A percentile compares a stretch with the other conserved stretches of the same genome.
These are phyloP conservation scores for Leptographium galeiforme DNA, from an alignment of 2,329 filamentous ascomycete species.

Conservation along the genomic window DNA sequence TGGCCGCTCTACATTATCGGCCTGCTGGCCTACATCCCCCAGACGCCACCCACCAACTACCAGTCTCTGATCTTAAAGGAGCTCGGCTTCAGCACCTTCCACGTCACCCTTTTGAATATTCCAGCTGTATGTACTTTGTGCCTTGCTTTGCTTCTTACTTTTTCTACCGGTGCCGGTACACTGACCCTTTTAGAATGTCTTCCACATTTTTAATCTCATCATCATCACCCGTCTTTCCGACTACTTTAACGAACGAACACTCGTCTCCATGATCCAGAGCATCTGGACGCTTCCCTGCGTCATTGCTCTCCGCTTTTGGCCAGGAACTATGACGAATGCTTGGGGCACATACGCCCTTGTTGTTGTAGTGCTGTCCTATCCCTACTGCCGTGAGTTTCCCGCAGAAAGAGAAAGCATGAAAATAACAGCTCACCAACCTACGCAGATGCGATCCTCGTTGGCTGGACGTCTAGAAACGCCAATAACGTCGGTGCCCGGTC, in stretches of 20 bases:
- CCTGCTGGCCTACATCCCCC: constrained; percentile 38
- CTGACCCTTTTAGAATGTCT: constrained; percentile 19
- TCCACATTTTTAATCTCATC: constrained; percentile 38
- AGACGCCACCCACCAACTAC: constrained; percentile 33
- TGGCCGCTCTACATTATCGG: constrained; percentile 39
- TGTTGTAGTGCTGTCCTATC: constrained; percentile 35
- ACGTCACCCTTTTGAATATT: constrained; percentile 49
- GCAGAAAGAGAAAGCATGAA: constrained; percentile 24
- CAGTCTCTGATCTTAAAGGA: constrained; percentile 43
- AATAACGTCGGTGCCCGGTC: constrained; percentile 8
- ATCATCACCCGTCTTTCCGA: constrained; percentile 34
- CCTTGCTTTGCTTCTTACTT: not conserved
- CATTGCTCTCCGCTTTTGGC: constrained; percentile 33
- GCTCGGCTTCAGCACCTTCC: constrained; percentile 45
- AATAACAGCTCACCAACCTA: not conserved
- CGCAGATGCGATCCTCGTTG: constrained; percentile 43
- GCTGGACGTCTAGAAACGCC: constrained; percentile 44
- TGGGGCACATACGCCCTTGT: constrained; percentile 35
- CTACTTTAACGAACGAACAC: constrained; percentile 30
- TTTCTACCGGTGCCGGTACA: not conserved
- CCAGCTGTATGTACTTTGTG: constrained; percentile 19
- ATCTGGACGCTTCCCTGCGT: constrained; percentile 44
- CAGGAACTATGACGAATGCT: constrained; percentile 22
- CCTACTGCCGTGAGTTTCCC: constrained; percentile 34
- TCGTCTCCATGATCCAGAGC: constrained; percentile 30